Base-by-base conservation (phyloP, 1,284 basidiomycete species). In the Mycosarcoma maydis region DNA sequence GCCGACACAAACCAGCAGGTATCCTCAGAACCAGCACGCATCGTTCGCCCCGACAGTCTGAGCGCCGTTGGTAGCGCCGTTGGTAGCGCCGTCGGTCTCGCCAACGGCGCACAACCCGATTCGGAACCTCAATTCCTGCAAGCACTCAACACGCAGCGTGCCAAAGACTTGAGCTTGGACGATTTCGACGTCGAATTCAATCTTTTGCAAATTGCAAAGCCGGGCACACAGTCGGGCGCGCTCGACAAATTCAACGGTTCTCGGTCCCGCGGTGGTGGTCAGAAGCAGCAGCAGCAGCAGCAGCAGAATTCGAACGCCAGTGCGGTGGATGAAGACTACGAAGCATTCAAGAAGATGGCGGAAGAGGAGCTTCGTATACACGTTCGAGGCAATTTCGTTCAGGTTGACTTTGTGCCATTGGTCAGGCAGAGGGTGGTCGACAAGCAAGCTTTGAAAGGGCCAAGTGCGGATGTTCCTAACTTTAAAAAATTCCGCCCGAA, bases 401-500 rank as follows among this genome's bases (percentile, higher is more conserved):
- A 76, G 50, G 76, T 78, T 7, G 76, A 78, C 45, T 75, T 76
- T 56, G 76, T 78, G 23, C 76, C 76, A 10, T 49, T 78, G 2
- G 58, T 76, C 0, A 39, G 49, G 8, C 33, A 59, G 22, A 55
- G 55, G 59, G 45, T 44, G 34, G 30, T 7, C 2, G 19, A 33
- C 6, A 19, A 32, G 7, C 27, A 16, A 10, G 6, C 20, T 46
- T 26, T 27, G 36, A n/a, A n/a, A 30, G 19, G 20, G 33, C 33
- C 11, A 30, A 17, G 14, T n/a, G 46, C 17, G 10, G 47, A 29
- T 19, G 36, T 46, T 6, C 68, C 68, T 13, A 71, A 71, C 41
- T 71, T 71, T 29, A 71, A 71, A 14, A 71, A 66, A 44, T 71
- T 71, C 32, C 48, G 54, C 20, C 54, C 54, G 13, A 71, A 71